These are phyloP conservation scores for Colletotrichum eremochloae DNA, from an alignment of 2,329 filamentous ascomycete species.

Conservation along the genomic window DNA sequence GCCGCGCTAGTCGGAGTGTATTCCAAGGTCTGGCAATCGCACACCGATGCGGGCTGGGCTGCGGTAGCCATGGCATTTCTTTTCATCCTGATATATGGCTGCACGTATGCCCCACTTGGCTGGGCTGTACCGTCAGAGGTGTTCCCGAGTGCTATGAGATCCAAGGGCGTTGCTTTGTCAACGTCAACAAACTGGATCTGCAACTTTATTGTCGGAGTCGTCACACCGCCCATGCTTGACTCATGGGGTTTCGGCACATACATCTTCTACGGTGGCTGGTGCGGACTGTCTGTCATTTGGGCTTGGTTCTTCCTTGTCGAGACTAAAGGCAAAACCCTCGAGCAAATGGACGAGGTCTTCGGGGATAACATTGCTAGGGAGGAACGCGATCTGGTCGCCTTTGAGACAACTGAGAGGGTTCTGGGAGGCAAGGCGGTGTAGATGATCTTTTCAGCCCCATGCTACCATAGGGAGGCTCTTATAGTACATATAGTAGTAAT, in stretches of 20 bases:
- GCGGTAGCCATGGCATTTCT: conserved; percentile 25
- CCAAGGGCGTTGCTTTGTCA: conserved; percentile 46
- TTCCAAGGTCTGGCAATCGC: conserved; percentile 9
- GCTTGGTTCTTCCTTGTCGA: conserved; percentile 67
- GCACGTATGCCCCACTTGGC: conserved; percentile 4
- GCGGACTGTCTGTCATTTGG: conserved; percentile 61
- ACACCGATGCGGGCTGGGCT: not conserved
- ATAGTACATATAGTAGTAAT: no score
- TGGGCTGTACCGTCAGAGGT: conserved; percentile 14
- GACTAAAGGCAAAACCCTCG: conserved; percentile 67
- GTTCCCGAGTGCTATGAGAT: conserved; percentile 18
- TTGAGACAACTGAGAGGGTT: no score
- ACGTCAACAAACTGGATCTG: conserved; percentile 66
- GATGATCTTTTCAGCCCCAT: no score
- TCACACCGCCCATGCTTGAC: conserved; percentile 67
- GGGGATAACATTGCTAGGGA: conserved; percentile 29
- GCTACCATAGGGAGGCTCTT: no score
- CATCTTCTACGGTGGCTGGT: conserved; percentile 71
- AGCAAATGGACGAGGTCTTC: conserved; percentile 66
- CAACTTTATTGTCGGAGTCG: conserved; percentile 55
- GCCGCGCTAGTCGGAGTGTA: conserved; percentile 28
- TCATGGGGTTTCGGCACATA: conserved; percentile 64
- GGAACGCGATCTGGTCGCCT: not conserved
- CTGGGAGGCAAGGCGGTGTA: no score
- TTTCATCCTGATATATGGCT: conserved; percentile 5